phyloP scores from a whole-genome alignment of 225 moss, liverwort and hornwort species.

The Neckera pumila region DNA sequence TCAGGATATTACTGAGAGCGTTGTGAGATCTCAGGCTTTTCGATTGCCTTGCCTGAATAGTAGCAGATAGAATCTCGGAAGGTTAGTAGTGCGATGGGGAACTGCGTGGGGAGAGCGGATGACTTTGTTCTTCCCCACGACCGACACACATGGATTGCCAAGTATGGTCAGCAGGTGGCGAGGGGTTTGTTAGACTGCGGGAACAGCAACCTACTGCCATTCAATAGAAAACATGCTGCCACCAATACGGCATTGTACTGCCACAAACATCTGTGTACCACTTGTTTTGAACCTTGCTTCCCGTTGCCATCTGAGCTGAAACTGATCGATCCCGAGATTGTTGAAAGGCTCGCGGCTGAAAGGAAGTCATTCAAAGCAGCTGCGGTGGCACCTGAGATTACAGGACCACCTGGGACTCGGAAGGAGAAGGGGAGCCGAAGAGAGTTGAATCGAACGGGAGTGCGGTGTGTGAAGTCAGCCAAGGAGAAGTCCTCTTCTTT shows the following conservation, averaged over 20 bases:
- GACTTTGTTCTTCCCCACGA: slow-evolving; percentile 32
- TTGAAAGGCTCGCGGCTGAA: slow-evolving; percentile 24
- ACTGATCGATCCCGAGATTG: slow-evolving; percentile 27
- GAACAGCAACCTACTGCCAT: slow-evolving; percentile 24
- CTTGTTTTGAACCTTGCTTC: slow-evolving; percentile 14
- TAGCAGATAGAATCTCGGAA: not conserved
- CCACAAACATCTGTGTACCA: slow-evolving; percentile 23
- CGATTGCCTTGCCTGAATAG: not conserved
- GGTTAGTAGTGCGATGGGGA: slow-evolving; percentile 10
- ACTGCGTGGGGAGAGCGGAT: slow-evolving; percentile 32
- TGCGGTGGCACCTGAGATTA: slow-evolving; percentile 3
- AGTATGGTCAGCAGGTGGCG: slow-evolving; percentile 35
- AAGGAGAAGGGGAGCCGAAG: not conserved
- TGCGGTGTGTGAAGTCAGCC: slow-evolving; percentile 15
- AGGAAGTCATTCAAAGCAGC: slow-evolving; percentile 18
- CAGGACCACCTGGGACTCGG: not conserved
- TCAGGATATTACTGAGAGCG: not conserved
- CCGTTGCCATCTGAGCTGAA: slow-evolving; percentile 15
- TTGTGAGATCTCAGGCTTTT: not conserved
- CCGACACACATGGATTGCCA: slow-evolving; percentile 33
- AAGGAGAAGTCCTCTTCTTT: slow-evolving; percentile 4
- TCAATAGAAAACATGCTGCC: slow-evolving; percentile 16
- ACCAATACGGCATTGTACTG: slow-evolving; percentile 21
- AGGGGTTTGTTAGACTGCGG: slow-evolving; percentile 35
- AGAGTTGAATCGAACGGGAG: not conserved